Percentiles rank a stretch among this genome's conserved stretches.
phyloP scores from a whole-genome alignment of 1,284 basidiomycete species.

The Anthracocystis panici-leucophaei region DNA sequence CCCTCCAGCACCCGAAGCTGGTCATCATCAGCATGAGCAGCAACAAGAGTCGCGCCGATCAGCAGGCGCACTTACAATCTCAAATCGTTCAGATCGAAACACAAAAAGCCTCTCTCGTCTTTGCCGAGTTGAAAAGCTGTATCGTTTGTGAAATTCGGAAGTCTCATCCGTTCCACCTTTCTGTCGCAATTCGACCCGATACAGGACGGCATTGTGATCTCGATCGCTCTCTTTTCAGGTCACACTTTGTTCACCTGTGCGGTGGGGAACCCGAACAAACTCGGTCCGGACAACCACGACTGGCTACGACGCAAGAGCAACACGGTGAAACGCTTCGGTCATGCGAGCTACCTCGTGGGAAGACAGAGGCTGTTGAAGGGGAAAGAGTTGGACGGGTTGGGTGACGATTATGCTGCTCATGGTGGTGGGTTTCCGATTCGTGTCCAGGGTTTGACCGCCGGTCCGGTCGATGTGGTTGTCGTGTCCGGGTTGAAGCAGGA shows the following conservation, averaged over 20 bases:
- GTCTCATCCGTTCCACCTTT: slow-evolving; percentile 36
- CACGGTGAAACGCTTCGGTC: slow-evolving; percentile 47
- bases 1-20: no score
- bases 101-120: slow-evolving; percentile 28
- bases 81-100: slow-evolving; percentile 26
- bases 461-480: slow-evolving; percentile 40
- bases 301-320: slow-evolving; percentile 53
- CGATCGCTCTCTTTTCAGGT: slow-evolving; percentile 46
- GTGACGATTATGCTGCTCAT: slow-evolving; percentile 53
- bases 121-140: no score
- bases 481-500: slow-evolving; percentile 54
- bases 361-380: slow-evolving; percentile 33
- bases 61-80: not conserved
- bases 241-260: slow-evolving; percentile 49
- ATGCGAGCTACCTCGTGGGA: slow-evolving; percentile 44
- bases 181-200: slow-evolving; percentile 16
- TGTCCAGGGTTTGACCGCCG: slow-evolving; percentile 19
- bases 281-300: slow-evolving; percentile 51
- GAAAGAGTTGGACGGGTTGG: slow-evolving; percentile 49
- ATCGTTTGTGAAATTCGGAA: no score
- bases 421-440: slow-evolving; percentile 52
- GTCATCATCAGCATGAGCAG: slow-evolving; percentile 8
- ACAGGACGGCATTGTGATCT: slow-evolving; percentile 47
- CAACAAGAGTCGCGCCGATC: not conserved
- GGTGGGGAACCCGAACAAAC: slow-evolving; percentile 34